phyloP scores from a whole-genome alignment of 129 eudicot species.

The Dittrichia graveolens region DNA sequence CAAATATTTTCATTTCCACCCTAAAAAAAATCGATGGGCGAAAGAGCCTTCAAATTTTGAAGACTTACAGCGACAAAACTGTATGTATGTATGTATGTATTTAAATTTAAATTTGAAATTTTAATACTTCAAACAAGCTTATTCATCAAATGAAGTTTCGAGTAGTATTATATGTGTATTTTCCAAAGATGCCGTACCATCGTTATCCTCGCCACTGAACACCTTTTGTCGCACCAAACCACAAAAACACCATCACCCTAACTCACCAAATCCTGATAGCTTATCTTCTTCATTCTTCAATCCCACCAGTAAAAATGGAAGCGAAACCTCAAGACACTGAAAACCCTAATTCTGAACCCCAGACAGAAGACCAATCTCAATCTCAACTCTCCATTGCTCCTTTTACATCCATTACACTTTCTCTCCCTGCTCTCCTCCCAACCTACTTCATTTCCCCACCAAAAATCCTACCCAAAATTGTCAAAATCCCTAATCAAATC shows the following conservation, averaged over 20 bases:
- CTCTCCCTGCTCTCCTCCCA: constrained; percentile 66
- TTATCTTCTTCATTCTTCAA: neutral
- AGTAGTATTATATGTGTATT: too few species aligned
- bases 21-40: too few species aligned
- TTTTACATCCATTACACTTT: constrained; percentile 69
- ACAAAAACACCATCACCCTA: neutral
- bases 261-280: neutral
- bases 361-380: constrained; percentile 34
- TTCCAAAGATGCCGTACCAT: neutral
- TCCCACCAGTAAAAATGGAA: neutral
- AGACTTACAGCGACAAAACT: too few species aligned
- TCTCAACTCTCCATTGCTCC: constrained; percentile 26
- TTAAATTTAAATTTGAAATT: too few species aligned
- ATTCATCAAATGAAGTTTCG: too few species aligned
- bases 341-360: constrained; percentile 40
- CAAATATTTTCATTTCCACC: too few species aligned
- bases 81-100: too few species aligned
- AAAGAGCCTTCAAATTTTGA: too few species aligned
- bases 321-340: constrained; percentile 1
- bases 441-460: constrained; percentile 52
- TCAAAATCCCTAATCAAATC: constrained; percentile 52
- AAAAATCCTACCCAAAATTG: constrained; percentile 38
- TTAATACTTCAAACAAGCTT: too few species aligned
- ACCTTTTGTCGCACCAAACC: neutral
- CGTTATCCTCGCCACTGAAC: constrained; percentile 5